Percentiles rank a stretch among this genome's conserved stretches.
phyloP scores from a whole-genome alignment of 768 basidiomycete species.

The Cystobasidium tubakii region DNA sequence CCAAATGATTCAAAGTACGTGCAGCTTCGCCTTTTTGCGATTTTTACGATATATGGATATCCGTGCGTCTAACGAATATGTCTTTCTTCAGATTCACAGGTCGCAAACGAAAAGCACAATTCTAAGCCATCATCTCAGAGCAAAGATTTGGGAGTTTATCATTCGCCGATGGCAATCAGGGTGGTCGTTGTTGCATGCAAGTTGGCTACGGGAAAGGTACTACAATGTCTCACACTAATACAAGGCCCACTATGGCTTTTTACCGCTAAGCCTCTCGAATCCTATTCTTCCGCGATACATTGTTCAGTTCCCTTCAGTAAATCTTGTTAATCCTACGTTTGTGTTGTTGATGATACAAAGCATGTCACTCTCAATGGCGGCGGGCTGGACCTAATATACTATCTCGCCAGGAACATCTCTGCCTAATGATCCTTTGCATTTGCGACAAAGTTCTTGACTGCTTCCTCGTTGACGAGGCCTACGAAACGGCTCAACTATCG shows the following conservation, averaged over 20 bases:
- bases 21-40: not conserved
- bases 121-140: conserved; percentile 55
- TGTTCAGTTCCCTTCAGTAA: no score
- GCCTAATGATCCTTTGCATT: conserved; percentile 27
- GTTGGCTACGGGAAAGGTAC: no score
- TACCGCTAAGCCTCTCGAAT: no score
- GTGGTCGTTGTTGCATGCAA: no score
- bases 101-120: conserved; percentile 72
- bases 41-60: no score
- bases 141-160: no score
- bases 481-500: conserved; percentile 15
- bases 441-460: conserved; percentile 24
- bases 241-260: no score
- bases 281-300: not conserved
- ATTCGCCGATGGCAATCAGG: no score
- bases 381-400: no score
- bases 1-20: conserved; percentile 52
- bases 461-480: conserved; percentile 24
- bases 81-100: conserved; percentile 72
- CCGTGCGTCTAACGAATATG: no score
- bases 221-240: no score
- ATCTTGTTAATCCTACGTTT: not conserved
- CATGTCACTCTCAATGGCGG: not conserved
- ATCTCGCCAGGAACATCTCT: not conserved
- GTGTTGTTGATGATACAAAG: conserved; percentile 1